Base-by-base conservation (phyloP, 1,139 yeast genomes). In the Nakaseomyces sp. region DNA sequence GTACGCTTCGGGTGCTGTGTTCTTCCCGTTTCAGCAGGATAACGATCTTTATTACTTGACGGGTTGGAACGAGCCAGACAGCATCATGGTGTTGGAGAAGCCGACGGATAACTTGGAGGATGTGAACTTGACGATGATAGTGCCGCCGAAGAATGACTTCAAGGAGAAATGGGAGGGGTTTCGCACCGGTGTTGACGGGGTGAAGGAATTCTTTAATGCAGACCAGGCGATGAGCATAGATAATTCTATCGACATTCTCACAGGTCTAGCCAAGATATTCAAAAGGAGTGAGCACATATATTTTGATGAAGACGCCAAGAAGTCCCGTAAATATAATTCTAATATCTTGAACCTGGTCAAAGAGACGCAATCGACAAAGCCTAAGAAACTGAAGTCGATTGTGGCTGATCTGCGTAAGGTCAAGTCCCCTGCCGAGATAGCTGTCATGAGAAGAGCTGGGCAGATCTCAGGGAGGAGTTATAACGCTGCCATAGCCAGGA, bases 121-220 rank as follows among this genome's bases (percentile, higher is more conserved):
- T 52, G 67, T 78, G 16, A 61, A 72, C 1, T 74, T 84, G 46
- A 93, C 84, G 56, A 76, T 93, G 81, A 68, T 88, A 45, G 95
- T 89, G 5, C 96, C 91, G 2, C 87, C 86, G n/a, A 81, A 81
- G 56, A 82, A 89, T 59, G 74, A 77, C 5, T 69, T 69, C 41
- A 77, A 76, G 25, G 98, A 91, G 63, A 76, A 82, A 50, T 91
- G 99, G 99, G 96, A 89, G 56, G 99, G 99, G 8, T 80, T 77
- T 36, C 74, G 95, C 54, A 81, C 94, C 32, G 99, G 99, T 1
- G 71, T 81, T 6, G 77, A 79, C 41, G 96, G 95, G 10, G 96
- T 84, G 0, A 68, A 67, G 43, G 89, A 86, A 42, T 75, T 81
- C 41, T 91, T 91, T 67, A 91, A 89, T 61, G 96, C 96, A 3